Evolutionary conservation across 2,329 filamentous ascomycete genomes (phyloP).

Genomic region (Zelopaecilomyces penicillatus): DNA sequence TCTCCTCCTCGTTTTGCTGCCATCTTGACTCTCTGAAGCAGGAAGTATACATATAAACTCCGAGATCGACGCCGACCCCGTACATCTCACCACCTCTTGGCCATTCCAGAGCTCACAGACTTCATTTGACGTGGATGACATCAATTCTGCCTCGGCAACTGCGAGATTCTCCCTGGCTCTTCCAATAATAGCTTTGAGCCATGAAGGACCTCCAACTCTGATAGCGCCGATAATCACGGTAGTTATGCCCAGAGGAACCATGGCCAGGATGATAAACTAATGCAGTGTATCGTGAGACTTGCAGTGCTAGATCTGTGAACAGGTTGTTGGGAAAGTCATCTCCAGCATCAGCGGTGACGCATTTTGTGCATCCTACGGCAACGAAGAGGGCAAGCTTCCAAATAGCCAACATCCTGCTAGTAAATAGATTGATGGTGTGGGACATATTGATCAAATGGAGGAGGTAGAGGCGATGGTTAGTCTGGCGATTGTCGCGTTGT

Average conservation of each 20-base stretch:
- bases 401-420: too few relatives aligned
- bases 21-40: too few relatives aligned
- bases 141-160: conserved; percentile 31
- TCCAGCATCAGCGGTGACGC: conserved; percentile 9
- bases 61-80: conserved; percentile 9
- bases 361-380: too few relatives aligned
- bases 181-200: conserved; percentile 35
- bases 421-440: too few relatives aligned
- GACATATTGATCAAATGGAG: too few relatives aligned
- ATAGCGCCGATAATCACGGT: conserved; percentile 36
- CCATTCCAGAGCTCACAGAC: conserved; percentile 38
- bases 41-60: conserved; percentile 13
- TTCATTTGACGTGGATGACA: conserved; percentile 37
- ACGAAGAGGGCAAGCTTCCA: too few relatives aligned
- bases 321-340: conserved; percentile 15
- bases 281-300: background rate
- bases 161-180: conserved; percentile 34
- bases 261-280: conserved; percentile 30
- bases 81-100: conserved; percentile 21
- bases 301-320: conserved; percentile 12
- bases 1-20: too few relatives aligned
- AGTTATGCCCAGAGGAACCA: conserved; percentile 37
- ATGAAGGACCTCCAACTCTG: conserved; percentile 33
- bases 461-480: too few relatives aligned
- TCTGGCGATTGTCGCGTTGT: too few relatives aligned